phyloP scores from a whole-genome alignment of 2,329 filamentous ascomycete genomes.

The Aureobasidium mangrovei region DNA sequence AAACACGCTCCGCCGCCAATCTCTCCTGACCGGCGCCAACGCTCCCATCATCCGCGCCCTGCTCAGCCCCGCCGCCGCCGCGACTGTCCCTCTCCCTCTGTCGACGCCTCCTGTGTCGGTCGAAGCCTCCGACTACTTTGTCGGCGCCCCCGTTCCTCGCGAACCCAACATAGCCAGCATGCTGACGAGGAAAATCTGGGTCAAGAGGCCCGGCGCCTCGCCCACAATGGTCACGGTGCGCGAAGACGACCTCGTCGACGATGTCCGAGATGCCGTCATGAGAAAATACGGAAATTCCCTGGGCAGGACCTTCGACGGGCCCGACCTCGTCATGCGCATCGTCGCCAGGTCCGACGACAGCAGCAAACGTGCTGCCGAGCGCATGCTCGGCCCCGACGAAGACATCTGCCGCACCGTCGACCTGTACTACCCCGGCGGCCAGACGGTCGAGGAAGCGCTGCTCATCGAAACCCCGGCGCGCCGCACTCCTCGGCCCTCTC shows the following conservation, averaged over 20 bases:
- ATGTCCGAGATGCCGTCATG: conserved; percentile 84
- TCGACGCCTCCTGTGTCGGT: not conserved
- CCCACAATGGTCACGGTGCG: conserved; percentile 77
- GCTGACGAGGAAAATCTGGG: conserved; percentile 82
- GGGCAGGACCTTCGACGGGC: conserved; percentile 79
- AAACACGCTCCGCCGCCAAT: not conserved
- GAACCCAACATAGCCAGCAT: conserved; percentile 33
- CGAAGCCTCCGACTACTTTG: conserved; percentile 13
- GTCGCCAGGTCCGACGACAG: conserved; percentile 45
- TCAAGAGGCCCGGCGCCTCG: conserved; percentile 76
- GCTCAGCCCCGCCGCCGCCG: not conserved
- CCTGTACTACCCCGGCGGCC: conserved; percentile 74
- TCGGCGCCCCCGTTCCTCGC: not conserved
- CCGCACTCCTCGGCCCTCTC: conserved; percentile 73
- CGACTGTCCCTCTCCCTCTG: not conserved
- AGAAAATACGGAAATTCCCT: conserved; percentile 91
- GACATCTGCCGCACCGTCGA: conserved; percentile 70
- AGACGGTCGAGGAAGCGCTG: conserved; percentile 79
- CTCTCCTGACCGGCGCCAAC: conserved; percentile 8
- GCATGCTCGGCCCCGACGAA: conserved; percentile 77
- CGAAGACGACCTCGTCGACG: conserved; percentile 87
- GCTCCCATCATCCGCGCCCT: not conserved
- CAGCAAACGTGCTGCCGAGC: conserved; percentile 40
- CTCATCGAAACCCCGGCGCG: conserved; percentile 76
- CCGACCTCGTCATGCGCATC: conserved; percentile 77